Evolutionary conservation across 192 early-diverging fungal genomes (phyloP).

Genomic region (Backusella australiensis): DNA sequence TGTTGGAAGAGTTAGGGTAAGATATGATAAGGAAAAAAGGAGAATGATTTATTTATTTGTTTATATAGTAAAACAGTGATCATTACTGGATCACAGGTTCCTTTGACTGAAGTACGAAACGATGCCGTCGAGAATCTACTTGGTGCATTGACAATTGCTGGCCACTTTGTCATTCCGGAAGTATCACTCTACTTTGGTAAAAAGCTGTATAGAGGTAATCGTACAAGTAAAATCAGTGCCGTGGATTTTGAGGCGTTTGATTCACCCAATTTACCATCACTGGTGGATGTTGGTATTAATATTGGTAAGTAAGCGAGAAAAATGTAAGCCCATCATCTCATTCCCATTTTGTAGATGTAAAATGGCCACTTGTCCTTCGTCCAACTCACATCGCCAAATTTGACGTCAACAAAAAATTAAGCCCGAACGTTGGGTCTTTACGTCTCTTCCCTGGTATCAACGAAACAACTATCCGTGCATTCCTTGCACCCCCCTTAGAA

Average conservation of each 20-base stretch:
- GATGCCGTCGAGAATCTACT: constrained; percentile 97
- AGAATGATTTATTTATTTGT: constrained; percentile 11
- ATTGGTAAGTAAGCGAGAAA: constrained; percentile 53
- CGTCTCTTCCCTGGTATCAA: constrained; percentile 95
- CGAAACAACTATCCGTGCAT: constrained; percentile 80
- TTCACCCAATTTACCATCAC: constrained; percentile 83
- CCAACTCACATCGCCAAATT: constrained; percentile 86
- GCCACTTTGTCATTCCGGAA: constrained; percentile 97
- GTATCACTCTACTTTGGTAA: constrained; percentile 93
- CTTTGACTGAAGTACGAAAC: constrained; percentile 95
- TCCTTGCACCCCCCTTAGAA: constrained; percentile 79
- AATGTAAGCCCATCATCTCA: too few relatives aligned
- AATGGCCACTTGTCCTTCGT: constrained; percentile 83
- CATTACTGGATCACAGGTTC: constrained; percentile 96
- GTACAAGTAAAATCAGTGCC: constrained; percentile 75
- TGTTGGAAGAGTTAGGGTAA: constrained; percentile 92
- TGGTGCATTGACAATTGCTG: constrained; percentile 94
- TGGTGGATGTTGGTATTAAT: constrained; percentile 96
- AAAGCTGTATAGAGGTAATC: constrained; percentile 91
- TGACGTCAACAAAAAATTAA: constrained; percentile 79
- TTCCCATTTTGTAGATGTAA: constrained; percentile 61
- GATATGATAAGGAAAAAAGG: not conserved
- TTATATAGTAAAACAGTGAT: constrained; percentile 87
- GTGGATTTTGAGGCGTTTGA: constrained; percentile 85
- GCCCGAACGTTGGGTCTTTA: constrained; percentile 83